A percentile compares a stretch with the other conserved stretches of the same genome.
Evolutionary conservation across 1,284 basidiomycete species (phyloP).

Genomic region (Cryptococcus sp.): DNA sequence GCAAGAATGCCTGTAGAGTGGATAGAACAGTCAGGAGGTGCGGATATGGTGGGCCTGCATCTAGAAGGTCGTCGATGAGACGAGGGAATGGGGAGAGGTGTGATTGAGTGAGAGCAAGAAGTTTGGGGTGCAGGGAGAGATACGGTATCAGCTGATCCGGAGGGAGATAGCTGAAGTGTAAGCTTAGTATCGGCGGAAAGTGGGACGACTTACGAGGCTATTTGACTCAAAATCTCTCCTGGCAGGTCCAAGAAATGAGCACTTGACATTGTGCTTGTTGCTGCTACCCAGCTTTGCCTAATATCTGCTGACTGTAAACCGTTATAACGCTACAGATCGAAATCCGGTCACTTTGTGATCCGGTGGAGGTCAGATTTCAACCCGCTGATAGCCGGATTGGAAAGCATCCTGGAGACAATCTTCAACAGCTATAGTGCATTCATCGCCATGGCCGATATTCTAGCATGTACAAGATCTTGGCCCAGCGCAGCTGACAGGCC

Average conservation of each 20-base stretch:
- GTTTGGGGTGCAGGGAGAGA: constrained; percentile 26
- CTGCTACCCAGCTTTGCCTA: too few relatives aligned
- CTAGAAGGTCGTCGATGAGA: constrained; percentile 17
- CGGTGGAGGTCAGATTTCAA: too few relatives aligned
- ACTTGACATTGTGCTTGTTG: too few relatives aligned
- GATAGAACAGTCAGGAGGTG: constrained; percentile 27
- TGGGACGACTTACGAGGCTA: constrained; percentile 23
- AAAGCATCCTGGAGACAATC: too few relatives aligned
- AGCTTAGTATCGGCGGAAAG: not conserved
- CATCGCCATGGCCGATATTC: too few relatives aligned
- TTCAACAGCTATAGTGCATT: too few relatives aligned
- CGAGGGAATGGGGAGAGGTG: constrained; percentile 34
- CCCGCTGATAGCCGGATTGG: too few relatives aligned
- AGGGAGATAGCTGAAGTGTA: constrained; percentile 26
- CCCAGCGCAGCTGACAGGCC: too few relatives aligned
- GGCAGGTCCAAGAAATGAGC: constrained; percentile 21
- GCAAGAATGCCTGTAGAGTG: constrained; percentile 25
- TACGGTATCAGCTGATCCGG: constrained; percentile 29
- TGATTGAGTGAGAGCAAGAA: constrained; percentile 27
- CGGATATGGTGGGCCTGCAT: constrained; percentile 32
- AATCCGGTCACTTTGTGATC: too few relatives aligned
- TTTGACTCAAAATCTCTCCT: constrained; percentile 34
- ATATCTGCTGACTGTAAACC: too few relatives aligned
- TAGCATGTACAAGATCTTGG: too few relatives aligned
- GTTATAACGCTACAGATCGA: too few relatives aligned